Percentiles rank a stretch among this genome's conserved stretches.
These are phyloP conservation scores for Coniochaeta pulveracea DNA, from an alignment of 2,329 filamentous ascomycete genomes.

Conservation along the genomic window DNA sequence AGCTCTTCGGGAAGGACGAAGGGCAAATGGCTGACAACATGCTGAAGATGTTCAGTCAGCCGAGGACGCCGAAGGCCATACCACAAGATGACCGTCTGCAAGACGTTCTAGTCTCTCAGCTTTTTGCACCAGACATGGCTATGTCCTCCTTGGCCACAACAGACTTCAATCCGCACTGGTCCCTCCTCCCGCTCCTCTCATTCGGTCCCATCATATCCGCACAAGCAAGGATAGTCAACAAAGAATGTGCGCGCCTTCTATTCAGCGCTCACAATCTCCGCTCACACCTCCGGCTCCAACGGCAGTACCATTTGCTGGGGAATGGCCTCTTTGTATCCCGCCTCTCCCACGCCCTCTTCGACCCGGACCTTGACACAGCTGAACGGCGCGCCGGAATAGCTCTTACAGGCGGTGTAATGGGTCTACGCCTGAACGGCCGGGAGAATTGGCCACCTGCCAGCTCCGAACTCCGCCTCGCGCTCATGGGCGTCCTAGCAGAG, in stretches of 20 bases:
- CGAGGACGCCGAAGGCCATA: conserved; percentile 15
- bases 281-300: conserved; percentile 63
- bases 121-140: conserved; percentile 19
- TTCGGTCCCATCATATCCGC: conserved; percentile 62
- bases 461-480: conserved; percentile 78
- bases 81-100: conserved; percentile 24
- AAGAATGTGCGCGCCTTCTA: conserved; percentile 61
- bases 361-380: conserved; percentile 68
- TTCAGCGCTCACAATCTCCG: conserved; percentile 64
- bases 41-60: conserved; percentile 27
- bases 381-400: conserved; percentile 61
- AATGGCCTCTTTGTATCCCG: conserved; percentile 75
- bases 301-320: conserved; percentile 71
- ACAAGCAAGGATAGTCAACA: conserved; percentile 69
- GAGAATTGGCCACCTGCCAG: conserved; percentile 88
- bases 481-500: conserved; percentile 77
- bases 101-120: conserved; percentile 25
- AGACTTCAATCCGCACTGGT: conserved; percentile 39
- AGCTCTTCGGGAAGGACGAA: conserved; percentile 38
- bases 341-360: conserved; percentile 74
- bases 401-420: conserved; percentile 61
- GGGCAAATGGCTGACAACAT: conserved; percentile 34
- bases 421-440: conserved; percentile 69
- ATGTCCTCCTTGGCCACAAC: conserved; percentile 12
- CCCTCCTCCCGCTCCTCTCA: conserved; percentile 56